phyloP scores from a whole-genome alignment of 2,329 filamentous ascomycete genomes.

The Emydomyces testavorans region DNA sequence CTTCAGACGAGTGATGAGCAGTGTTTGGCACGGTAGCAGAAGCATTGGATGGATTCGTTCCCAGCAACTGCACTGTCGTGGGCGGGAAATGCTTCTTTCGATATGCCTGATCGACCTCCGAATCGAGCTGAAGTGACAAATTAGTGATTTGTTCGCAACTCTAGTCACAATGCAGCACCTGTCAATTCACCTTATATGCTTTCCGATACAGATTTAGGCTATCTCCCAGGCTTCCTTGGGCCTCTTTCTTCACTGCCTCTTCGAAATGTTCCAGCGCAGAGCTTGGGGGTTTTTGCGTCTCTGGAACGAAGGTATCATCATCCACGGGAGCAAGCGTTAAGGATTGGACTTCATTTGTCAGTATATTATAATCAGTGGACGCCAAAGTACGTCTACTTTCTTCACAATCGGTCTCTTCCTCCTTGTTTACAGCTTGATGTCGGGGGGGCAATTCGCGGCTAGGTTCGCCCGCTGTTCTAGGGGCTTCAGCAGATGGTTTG shows the following conservation, averaged over 20 bases:
- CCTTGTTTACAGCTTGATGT: constrained; percentile 30
- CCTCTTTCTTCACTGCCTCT: constrained; percentile 77
- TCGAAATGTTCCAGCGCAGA: constrained; percentile 91
- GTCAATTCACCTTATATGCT: constrained; percentile 64
- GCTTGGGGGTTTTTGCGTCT: constrained; percentile 42
- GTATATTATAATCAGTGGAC: constrained; percentile 15
- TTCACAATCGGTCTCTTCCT: constrained; percentile 27
- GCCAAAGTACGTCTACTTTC: neutral
- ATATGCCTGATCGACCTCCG: constrained; percentile 72
- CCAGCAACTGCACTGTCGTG: constrained; percentile 41
- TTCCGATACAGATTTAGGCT: constrained; percentile 79
- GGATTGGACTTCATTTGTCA: constrained; percentile 28
- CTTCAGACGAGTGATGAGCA: constrained; percentile 47
- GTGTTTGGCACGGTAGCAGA: constrained; percentile 42
- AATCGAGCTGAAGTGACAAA: constrained; percentile 55
- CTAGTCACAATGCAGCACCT: neutral
- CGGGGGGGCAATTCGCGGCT: constrained; percentile 30
- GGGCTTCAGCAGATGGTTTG: constrained; percentile 12
- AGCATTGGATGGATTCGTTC: constrained; percentile 40
- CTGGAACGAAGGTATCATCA: constrained; percentile 31
- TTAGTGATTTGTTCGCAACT: neutral
- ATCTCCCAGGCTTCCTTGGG: constrained; percentile 72
- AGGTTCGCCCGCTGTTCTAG: constrained; percentile 18
- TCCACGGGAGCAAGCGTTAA: constrained; percentile 27
- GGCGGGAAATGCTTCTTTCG: constrained; percentile 82